Evolutionary conservation across 202 grass and related monocot species (phyloP).

Genomic region (Schoenoplectus tabernaemontani): DNA sequence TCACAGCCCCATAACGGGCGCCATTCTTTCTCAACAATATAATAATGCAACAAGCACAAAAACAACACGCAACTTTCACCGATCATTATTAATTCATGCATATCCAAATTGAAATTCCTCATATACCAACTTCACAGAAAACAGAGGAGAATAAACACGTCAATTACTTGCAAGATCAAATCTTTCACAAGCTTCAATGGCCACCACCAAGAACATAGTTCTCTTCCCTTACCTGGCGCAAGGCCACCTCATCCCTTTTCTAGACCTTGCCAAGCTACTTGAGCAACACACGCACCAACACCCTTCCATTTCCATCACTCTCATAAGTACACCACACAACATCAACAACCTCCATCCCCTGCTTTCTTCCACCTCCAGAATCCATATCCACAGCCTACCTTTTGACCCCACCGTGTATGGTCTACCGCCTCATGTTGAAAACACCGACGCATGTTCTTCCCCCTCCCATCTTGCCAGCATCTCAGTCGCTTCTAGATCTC

Average conservation of each 20-base stretch:
- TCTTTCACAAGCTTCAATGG: neutral
- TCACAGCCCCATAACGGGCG: neutral
- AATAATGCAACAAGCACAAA: neutral
- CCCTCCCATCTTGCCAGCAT: neutral
- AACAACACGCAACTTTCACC: neutral
- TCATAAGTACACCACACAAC: slow-evolving; percentile 35
- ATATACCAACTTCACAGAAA: neutral
- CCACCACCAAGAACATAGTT: neutral
- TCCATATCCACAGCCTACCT: slow-evolving; percentile 20
- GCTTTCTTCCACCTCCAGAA: neutral
- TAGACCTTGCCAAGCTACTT: slow-evolving; percentile 22
- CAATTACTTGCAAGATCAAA: neutral
- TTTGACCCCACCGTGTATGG: slow-evolving; percentile 23
- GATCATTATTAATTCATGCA: neutral
- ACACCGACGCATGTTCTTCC: neutral
- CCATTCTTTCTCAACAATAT: neutral
- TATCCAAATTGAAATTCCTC: neutral
- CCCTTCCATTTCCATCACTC: slow-evolving; percentile 10
- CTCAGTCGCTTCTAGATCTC: slow-evolving; percentile 16
- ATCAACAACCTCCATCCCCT: slow-evolving; percentile 16
- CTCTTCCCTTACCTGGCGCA: slow-evolving; percentile 30
- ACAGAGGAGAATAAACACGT: neutral
- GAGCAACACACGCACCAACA: neutral
- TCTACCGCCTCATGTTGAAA: slow-evolving; percentile 30
- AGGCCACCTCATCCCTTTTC: slow-evolving; percentile 40